Conservation (phyloP, 257 asterid species). For the Jacaranda copaia region DNA sequence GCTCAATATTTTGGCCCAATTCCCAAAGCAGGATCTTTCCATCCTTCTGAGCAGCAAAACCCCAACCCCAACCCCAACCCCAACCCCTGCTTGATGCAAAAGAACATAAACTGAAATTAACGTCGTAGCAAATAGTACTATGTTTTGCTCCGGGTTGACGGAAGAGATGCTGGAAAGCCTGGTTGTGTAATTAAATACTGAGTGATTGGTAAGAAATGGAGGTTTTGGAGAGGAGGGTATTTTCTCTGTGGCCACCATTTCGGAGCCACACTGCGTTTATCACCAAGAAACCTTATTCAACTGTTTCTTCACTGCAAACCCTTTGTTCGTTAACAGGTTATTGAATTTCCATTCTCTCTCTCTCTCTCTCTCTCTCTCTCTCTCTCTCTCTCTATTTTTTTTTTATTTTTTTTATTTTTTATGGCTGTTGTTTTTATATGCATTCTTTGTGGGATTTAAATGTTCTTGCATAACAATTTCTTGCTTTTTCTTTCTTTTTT, state of each 20-base stretch:
- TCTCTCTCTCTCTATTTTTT: too few species aligned
- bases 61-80: background rate
- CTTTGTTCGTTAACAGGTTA: conserved; percentile 36
- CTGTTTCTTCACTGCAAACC: conserved; percentile 27
- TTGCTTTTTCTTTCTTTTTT: background rate
- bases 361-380: too few species aligned
- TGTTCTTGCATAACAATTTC: background rate
- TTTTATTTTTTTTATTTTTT: too few species aligned
- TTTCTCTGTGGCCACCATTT: conserved; percentile 37
- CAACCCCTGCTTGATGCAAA: background rate
- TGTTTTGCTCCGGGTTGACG: background rate
- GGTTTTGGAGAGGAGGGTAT: conserved; percentile 33
- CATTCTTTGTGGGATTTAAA: conserved; percentile 10
- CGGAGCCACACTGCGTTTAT: conserved; percentile 18
- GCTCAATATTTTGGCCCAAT: background rate
- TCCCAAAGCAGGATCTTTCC: background rate
- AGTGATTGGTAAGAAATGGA: conserved; percentile 19
- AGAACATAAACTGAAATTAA: background rate
- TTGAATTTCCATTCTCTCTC: background rate
- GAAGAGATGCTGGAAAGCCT: background rate
- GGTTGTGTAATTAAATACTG: background rate
- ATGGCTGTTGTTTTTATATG: background rate
- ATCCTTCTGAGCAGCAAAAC: background rate
- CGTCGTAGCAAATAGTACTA: background rate
- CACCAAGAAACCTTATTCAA: conserved; percentile 25